Evolutionary conservation across 2,329 filamentous ascomycete genomes (phyloP), one percentile per base, ranked within the genome.

Genomic region (Colletotrichum lupini): DNA sequence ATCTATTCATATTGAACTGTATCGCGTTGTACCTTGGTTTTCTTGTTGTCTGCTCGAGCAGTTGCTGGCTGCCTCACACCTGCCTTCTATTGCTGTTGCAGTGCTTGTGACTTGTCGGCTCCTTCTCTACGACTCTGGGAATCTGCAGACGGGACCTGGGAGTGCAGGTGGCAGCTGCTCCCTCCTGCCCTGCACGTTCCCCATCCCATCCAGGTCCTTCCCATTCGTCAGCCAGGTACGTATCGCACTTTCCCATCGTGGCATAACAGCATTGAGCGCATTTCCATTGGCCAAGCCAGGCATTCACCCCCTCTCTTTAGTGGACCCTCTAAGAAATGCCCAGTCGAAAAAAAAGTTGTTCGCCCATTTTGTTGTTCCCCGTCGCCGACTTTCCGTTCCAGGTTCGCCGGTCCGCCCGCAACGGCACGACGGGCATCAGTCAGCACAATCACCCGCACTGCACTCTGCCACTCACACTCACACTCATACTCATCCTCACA

Each of bases 221-320:
- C 32, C 56, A 32, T 67, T 65, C 53, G 67, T 58, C 68, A 55
- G 46, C 35, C 24, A 53, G 35, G 42, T 55, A 72, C 69, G 69
- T 64, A 59, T 24, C 57, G 46, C 42, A 19, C 28, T 66, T 62
- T 49, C 49, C 56, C 49, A n/a, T 30, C 28, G 22, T 19, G 35
- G 61, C 55, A 56, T 42, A 64, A 67, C 56, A 7, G 49, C 67
- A 67, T 49, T 67, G 56, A 61, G 68, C 35, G 55, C 19, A 26
- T 67, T 67, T 71, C n/a, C 14, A 71, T 71, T 71, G 68, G 68
- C 30, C 22, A 7, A 6, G n/a, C 12, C 7, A 26, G 22, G 42
- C 42, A 49, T 49, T 28, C 9, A 24, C 7, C 16, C 32, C 62
- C 37, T 26, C 32, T 14, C 7, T 14, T 6, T 4, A 55, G 12